Evolutionary conservation across 108 stramenopile species (phyloP).

Genomic region (Pelagomonas calceolata): DNA sequence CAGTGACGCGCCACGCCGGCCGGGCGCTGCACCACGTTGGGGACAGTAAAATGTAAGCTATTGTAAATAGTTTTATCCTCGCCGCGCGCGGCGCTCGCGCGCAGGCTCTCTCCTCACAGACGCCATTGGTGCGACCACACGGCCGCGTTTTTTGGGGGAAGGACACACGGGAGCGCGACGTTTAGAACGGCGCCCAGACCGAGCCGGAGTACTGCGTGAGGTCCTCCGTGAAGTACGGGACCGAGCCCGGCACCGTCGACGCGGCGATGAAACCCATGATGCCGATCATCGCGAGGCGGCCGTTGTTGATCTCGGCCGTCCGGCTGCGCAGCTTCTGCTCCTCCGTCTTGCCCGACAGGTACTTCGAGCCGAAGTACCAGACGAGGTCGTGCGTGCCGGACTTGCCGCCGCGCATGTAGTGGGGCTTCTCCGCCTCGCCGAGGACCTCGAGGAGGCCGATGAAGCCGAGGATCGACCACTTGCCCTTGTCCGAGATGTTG

Average conservation of each 20-base stretch:
- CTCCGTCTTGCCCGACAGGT: conserved; percentile 27
- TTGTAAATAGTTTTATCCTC: too few species aligned
- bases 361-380: background rate
- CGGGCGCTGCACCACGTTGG: too few species aligned
- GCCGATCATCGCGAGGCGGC: conserved; percentile 70
- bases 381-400: background rate
- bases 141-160: too few species aligned
- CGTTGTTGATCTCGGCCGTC: conserved; percentile 62
- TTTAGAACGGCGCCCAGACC: background rate
- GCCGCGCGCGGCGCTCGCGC: too few species aligned
- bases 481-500: background rate
- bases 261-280: conserved; percentile 8
- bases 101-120: too few species aligned
- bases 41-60: too few species aligned
- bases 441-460: background rate
- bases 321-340: conserved; percentile 52
- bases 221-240: background rate
- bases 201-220: background rate
- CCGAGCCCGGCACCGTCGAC: background rate
- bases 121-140: too few species aligned
- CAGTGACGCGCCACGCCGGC: too few species aligned
- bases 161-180: too few species aligned
- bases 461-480: conserved; percentile 1
- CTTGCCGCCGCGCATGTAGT: background rate
- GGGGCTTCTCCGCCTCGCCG: conserved; percentile 1